phyloP scores from a whole-genome alignment of 176 grass and related monocot genomes.

The Hordeum marinum region DNA sequence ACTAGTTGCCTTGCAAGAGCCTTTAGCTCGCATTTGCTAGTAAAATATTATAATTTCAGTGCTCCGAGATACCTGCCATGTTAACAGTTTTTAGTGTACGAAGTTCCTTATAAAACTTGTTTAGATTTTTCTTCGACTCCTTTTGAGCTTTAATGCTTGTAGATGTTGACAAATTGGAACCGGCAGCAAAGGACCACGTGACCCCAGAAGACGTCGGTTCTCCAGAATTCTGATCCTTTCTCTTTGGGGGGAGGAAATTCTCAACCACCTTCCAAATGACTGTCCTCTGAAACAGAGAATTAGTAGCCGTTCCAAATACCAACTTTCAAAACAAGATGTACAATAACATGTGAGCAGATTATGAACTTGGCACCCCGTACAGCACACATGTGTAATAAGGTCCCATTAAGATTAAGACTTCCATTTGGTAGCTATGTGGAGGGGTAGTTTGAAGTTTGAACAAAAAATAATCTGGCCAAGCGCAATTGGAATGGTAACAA shows the following conservation, averaged over 20 bases:
- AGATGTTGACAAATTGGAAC: constrained; percentile 65
- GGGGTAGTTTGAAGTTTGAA: background rate
- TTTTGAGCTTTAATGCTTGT: constrained; percentile 38
- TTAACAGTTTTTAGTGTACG: constrained; percentile 67
- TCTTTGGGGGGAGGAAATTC: constrained; percentile 54
- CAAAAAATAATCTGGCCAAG: background rate
- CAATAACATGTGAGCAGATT: background rate
- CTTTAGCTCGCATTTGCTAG: background rate
- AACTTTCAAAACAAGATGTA: background rate
- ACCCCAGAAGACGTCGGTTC: constrained; percentile 26
- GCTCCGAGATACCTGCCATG: constrained; percentile 68
- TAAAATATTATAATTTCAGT: background rate
- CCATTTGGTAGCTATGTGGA: background rate
- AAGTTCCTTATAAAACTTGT: constrained; percentile 78
- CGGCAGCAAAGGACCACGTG: constrained; percentile 77
- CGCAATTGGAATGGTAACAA: background rate
- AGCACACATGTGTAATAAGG: background rate
- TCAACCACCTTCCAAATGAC: constrained; percentile 80
- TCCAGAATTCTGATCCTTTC: constrained; percentile 27
- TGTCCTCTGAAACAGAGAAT: constrained; percentile 74
- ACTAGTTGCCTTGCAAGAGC: background rate
- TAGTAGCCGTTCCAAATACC: constrained; percentile 33
- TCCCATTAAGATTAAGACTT: background rate
- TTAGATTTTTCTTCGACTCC: constrained; percentile 72
- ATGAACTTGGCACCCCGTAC: background rate